Evolutionary conservation across 257 asterid genomes (phyloP).

Genomic region (Striga asiatica): DNA sequence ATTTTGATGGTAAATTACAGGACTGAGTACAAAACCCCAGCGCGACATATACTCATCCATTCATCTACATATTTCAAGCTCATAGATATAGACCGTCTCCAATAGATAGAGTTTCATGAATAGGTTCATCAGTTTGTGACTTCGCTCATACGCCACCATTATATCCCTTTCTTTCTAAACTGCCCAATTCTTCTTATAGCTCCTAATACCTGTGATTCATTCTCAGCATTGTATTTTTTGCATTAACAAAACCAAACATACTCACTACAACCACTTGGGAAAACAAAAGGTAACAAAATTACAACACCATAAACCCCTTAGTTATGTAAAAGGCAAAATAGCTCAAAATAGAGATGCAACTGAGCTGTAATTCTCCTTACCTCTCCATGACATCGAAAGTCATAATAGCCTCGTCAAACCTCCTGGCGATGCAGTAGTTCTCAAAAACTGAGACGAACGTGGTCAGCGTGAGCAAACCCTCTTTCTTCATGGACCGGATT

Average conservation of each 20-base stretch:
- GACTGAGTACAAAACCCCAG: no score
- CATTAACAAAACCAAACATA: neutral
- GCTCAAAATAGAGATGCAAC: neutral
- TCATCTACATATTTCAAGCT: no score
- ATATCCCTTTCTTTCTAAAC: no score
- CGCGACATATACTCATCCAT: no score
- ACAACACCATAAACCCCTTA: neutral
- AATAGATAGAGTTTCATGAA: no score
- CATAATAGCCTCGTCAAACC: constrained; percentile 54
- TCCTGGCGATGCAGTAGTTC: constrained; percentile 45
- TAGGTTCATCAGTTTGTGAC: no score
- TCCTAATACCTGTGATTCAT: no score
- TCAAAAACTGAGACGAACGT: constrained; percentile 61
- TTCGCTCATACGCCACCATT: no score
- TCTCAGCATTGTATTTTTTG: neutral
- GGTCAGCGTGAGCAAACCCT: constrained; percentile 43
- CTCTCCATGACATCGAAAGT: constrained; percentile 59
- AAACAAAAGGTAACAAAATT: neutral
- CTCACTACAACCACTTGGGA: neutral
- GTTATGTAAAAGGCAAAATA: neutral
- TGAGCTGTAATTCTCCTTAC: constrained; percentile 12
- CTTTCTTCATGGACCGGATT: constrained; percentile 56
- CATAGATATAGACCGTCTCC: no score
- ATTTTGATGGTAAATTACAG: no score
- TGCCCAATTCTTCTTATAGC: no score